Evolutionary conservation across 495 filamentous ascomycete species (phyloP).

Genomic region (Thozetella sp.): DNA sequence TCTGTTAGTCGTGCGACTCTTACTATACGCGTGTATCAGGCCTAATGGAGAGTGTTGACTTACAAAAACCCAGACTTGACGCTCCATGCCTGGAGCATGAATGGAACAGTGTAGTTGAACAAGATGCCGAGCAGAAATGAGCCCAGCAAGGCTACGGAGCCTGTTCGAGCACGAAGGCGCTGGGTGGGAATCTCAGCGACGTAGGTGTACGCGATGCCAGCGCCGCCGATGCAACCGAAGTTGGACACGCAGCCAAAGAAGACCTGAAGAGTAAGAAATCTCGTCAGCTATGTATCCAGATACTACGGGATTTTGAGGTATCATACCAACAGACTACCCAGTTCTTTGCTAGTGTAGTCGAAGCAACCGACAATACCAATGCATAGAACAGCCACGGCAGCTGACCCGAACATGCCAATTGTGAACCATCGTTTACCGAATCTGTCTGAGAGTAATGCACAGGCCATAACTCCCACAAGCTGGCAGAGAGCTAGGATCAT

Average conservation of each 20-base stretch:
- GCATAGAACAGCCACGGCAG: conserved; percentile 2
- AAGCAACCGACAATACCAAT: conserved; percentile 7
- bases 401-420: conserved; percentile 2
- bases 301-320: background rate
- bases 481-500: conserved; percentile 6
- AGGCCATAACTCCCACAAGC: conserved; percentile 2
- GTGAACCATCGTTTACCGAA: conserved; percentile 6
- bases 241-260: conserved; percentile 6
- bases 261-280: conserved; percentile 1
- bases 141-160: conserved; percentile 2
- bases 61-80: conserved; percentile 5
- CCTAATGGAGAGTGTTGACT: background rate
- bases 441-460: background rate
- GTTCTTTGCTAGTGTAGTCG: conserved; percentile 4
- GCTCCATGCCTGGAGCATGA: conserved; percentile 1
- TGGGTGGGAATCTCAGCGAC: conserved; percentile 8
- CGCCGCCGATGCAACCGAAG: conserved; percentile 5
- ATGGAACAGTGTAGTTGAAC: conserved; percentile 8
- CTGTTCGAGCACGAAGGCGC: conserved; percentile 2
- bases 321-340: conserved; percentile 4
- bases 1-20: background rate
- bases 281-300: background rate
- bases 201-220: conserved; percentile 6
- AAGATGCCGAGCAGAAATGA: conserved; percentile 4
- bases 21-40: background rate